phyloP scores from a whole-genome alignment of 2,329 filamentous ascomycete genomes.

The Fusarium nodosum region DNA sequence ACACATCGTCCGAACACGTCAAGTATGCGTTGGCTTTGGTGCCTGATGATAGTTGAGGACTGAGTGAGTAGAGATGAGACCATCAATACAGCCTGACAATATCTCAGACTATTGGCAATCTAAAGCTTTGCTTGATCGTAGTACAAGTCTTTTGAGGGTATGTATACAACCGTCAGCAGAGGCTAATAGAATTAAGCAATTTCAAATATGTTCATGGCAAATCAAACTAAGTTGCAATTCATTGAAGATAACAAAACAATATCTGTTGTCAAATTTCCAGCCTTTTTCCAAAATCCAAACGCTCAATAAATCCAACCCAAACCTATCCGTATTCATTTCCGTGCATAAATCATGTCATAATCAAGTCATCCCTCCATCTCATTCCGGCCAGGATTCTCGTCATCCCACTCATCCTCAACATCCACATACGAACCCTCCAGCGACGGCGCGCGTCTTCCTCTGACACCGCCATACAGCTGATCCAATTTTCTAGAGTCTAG shows the following conservation, averaged over 20 bases:
- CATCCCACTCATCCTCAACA: constrained; percentile 42
- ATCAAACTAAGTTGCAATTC: neutral
- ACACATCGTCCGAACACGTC: neutral
- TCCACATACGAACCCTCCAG: constrained; percentile 37
- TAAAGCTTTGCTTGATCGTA: accelerated
- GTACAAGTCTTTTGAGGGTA: no score
- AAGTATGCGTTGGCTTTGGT: neutral
- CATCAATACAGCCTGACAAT: neutral
- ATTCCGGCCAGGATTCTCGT: constrained; percentile 24
- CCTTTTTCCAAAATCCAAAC: neutral
- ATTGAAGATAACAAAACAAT: neutral
- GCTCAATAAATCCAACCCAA: neutral
- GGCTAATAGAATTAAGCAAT: no score
- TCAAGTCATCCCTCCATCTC: constrained; percentile 38
- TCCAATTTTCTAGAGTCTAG: constrained; percentile 33
- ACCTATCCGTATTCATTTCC: neutral
- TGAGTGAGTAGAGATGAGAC: neutral
- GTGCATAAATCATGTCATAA: neutral
- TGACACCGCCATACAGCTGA: constrained; percentile 24
- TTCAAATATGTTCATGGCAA: neutral
- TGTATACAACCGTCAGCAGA: neutral
- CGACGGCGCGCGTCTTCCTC: neutral
- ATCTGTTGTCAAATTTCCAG: constrained; percentile 3
- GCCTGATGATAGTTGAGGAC: neutral
- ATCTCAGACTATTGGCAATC: no score